Evolutionary conservation across 2,329 filamentous ascomycete species (phyloP), one percentile per base, ranked within the genome.

Genomic region (Aureobasidium sp.): DNA sequence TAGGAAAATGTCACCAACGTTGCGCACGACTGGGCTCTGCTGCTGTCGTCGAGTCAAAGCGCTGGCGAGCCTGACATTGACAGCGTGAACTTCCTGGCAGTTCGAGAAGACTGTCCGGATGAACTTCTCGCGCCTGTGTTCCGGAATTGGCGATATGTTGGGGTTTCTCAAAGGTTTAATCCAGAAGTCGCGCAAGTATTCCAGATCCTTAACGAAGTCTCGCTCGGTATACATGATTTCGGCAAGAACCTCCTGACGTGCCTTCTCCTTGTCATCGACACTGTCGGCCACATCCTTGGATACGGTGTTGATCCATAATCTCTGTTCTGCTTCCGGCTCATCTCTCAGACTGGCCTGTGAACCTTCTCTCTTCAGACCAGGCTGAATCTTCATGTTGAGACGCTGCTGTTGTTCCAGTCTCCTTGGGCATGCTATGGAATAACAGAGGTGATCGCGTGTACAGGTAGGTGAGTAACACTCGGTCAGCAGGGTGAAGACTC

Each of bases 381-480:
- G 91, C 68, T 93, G 90, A 65, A 92, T 90, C 77, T 96, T 96
- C 74, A 97, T 80, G 73, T 99, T 97, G 67, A 97, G 78, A 67
- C 94, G 84, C 51, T 94, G 94, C 71, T 97, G 93, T 75, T 99
- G 94, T 75, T 99, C 94, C 63, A 99, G 78, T 67, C 94, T 84
- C 69, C 94, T 84, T 8, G 94, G 94, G 73, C 94, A 99, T 55
- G 94, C 94, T 70, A 99, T 99, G 1, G 93, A 97, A 76, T 99
- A 99, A 75, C 94, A 99, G 25, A 99, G 82, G 68, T 93, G 90
- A 74, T 99, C 94, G 65, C 91, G 84, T 4, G 92, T 99, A 74
- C 94, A 99, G 0, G 94, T 99, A 9, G 94, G 94, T 47, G 93
- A 97, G 74, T 99, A 99, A 73, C 94, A 99, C 75, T 99, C 94